Evolutionary conservation across 495 filamentous ascomycete species (phyloP).

Genomic region (Penicillium soppii): DNA sequence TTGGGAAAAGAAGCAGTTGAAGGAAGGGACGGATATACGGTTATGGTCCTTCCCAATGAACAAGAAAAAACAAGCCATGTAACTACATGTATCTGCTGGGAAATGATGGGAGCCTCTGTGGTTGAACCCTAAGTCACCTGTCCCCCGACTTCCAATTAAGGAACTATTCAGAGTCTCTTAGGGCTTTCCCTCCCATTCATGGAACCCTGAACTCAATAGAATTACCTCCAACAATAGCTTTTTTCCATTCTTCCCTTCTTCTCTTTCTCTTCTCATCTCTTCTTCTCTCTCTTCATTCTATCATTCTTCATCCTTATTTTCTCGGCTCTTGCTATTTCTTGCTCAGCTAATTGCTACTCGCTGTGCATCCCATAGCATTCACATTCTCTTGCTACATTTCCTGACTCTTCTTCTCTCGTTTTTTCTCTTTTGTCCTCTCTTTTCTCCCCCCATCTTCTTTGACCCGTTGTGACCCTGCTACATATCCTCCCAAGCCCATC

Average conservation of each 20-base stretch:
- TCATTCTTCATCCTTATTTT: not conserved
- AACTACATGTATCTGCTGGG: not conserved
- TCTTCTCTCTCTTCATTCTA: not conserved
- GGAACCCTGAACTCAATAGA: not conserved
- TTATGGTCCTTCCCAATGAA: constrained; percentile 27
- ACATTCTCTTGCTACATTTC: no score
- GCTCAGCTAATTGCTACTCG: no score
- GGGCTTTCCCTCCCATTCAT: not conserved
- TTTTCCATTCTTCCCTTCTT: constrained; percentile 14
- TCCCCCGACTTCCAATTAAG: not conserved
- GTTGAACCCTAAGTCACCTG: not conserved
- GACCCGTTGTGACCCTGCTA: no score
- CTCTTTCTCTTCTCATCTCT: not conserved
- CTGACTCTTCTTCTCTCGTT: no score
- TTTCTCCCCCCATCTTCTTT: no score
- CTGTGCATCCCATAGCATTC: no score
- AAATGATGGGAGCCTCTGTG: constrained; percentile 1
- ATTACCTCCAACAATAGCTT: constrained; percentile 10
- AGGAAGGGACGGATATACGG: constrained; percentile 46
- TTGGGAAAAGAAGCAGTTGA: constrained; percentile 40
- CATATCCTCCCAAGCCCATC: no score
- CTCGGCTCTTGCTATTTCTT: not conserved
- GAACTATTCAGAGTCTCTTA: no score
- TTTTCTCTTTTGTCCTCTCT: no score
- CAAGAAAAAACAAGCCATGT: not conserved